Conservation (phyloP, 2,329 filamentous ascomycete species). For the Sclerotinia borealis region DNA sequence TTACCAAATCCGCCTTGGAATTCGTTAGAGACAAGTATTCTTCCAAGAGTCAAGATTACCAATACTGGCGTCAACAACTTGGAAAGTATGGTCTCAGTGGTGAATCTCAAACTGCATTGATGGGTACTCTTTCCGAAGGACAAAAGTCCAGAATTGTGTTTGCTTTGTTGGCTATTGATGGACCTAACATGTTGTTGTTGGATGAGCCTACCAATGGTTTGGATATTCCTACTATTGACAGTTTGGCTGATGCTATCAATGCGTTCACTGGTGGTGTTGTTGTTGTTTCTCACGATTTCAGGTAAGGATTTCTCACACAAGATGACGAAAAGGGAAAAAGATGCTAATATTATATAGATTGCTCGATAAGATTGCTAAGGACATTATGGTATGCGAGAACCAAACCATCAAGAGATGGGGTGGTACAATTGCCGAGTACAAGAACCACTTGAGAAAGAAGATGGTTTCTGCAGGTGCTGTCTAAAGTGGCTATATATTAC, state of each 20-base stretch:
- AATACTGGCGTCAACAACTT: slow-evolving; percentile 98
- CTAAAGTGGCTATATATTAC: slow-evolving; percentile 41
- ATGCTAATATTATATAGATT: slow-evolving; percentile 53
- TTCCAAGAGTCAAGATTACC: slow-evolving; percentile 88
- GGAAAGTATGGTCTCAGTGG: slow-evolving; percentile 90
- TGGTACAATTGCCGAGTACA: slow-evolving; percentile 87
- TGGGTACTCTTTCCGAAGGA: slow-evolving; percentile 95
- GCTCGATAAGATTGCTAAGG: slow-evolving; percentile 98
- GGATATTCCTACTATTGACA: slow-evolving; percentile 98
- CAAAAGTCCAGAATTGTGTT: slow-evolving; percentile 99
- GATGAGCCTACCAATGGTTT: slow-evolving; percentile 99
- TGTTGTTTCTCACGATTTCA: slow-evolving; percentile 98
- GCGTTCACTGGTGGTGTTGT: slow-evolving; percentile 91
- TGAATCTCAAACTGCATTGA: slow-evolving; percentile 90
- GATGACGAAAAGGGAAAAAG: not conserved
- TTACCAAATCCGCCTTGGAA: slow-evolving; percentile 95
- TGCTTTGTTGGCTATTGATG: slow-evolving; percentile 87
- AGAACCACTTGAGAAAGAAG: slow-evolving; percentile 98
- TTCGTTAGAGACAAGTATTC: slow-evolving; percentile 95
- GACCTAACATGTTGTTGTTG: slow-evolving; percentile 94
- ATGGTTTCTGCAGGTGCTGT: slow-evolving; percentile 87
- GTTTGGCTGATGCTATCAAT: slow-evolving; percentile 94
- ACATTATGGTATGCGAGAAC: slow-evolving; percentile 99
- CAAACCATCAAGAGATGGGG: slow-evolving; percentile 88
- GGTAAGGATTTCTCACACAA: slow-evolving; percentile 50